These are phyloP conservation scores for Lyophyllum atratum DNA, from an alignment of 768 basidiomycete species.

Conservation along the genomic window DNA sequence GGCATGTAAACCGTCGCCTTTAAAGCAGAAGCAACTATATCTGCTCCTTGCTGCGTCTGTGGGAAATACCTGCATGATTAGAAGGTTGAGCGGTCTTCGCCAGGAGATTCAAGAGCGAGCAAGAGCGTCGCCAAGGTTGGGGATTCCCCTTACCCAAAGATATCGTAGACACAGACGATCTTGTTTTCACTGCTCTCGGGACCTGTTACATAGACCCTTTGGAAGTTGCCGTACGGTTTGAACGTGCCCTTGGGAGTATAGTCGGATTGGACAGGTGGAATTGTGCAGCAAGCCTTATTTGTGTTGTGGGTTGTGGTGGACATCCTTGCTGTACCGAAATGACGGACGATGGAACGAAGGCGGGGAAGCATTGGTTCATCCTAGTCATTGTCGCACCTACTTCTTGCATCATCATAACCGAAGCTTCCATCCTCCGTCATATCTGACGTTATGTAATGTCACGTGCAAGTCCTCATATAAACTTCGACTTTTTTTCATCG, in stretches of 20 bases:
- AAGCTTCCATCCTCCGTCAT: not conserved
- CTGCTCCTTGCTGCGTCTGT: slow-evolving; percentile 66
- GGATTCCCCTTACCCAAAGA: slow-evolving; percentile 50
- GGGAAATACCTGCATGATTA: slow-evolving; percentile 49
- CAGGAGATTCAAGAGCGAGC: not conserved
- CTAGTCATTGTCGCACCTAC: not conserved
- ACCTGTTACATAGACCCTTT: slow-evolving; percentile 54
- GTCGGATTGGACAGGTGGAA: slow-evolving; percentile 54
- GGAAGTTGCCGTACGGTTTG: slow-evolving; percentile 49
- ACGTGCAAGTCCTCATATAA: slow-evolving; percentile 4
- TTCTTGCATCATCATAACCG: not conserved
- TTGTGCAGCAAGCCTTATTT: slow-evolving; percentile 51
- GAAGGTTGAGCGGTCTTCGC: not conserved
- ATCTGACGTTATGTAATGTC: slow-evolving; percentile 1
- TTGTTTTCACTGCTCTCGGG: slow-evolving; percentile 49
- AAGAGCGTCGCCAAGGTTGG: not conserved
- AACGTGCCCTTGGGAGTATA: slow-evolving; percentile 53
- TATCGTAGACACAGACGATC: slow-evolving; percentile 61
- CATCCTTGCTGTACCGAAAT: slow-evolving; percentile 36
- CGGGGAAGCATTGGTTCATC: slow-evolving; percentile 24
- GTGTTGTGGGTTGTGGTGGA: slow-evolving; percentile 38
- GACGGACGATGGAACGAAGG: slow-evolving; percentile 40
- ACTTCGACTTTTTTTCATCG: not conserved
- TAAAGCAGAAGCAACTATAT: slow-evolving; percentile 55
- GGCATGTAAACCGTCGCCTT: slow-evolving; percentile 65